These are phyloP conservation scores for Amanita fuliginea DNA, from an alignment of 768 basidiomycete species.

Conservation along the genomic window DNA sequence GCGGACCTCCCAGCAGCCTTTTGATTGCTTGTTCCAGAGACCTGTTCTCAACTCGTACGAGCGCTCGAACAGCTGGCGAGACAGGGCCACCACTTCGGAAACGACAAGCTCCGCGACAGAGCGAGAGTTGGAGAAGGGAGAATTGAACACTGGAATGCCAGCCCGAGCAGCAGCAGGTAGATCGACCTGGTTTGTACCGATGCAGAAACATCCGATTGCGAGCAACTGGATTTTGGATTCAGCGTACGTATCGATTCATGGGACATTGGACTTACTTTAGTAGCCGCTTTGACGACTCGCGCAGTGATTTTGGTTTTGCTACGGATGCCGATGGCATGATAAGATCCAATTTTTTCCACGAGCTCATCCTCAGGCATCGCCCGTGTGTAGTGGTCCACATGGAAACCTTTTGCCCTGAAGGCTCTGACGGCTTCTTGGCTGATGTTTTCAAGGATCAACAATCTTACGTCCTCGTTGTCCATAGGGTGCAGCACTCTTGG, in stretches of 20 bases:
- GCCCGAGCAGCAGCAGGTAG: conserved; percentile 70
- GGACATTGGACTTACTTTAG: conserved; percentile 45
- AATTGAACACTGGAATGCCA: conserved; percentile 98
- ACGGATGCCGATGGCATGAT: conserved; percentile 94
- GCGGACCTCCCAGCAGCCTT: conserved; percentile 95
- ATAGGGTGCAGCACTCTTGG: conserved; percentile 72
- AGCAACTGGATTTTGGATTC: conserved; percentile 54
- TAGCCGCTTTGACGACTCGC: conserved; percentile 75
- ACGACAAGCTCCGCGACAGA: conserved; percentile 98
- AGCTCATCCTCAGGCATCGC: conserved; percentile 94
- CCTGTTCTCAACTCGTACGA: conserved; percentile 80
- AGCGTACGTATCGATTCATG: not conserved
- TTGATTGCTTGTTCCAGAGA: conserved; percentile 98
- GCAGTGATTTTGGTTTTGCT: conserved; percentile 97
- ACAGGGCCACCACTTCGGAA: conserved; percentile 85
- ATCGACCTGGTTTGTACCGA: conserved; percentile 98
- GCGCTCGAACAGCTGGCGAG: conserved; percentile 88
- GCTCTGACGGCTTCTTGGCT: conserved; percentile 77
- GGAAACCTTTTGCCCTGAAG: conserved; percentile 76
- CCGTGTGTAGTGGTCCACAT: conserved; percentile 80
- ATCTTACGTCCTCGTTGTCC: conserved; percentile 69
- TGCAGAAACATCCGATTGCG: conserved; percentile 98
- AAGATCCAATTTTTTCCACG: conserved; percentile 65
- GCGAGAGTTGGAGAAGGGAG: conserved; percentile 97
- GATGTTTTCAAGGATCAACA: conserved; percentile 93